Evolutionary conservation across 2,329 filamentous ascomycete genomes (phyloP), one percentile per base, ranked within the genome.

Genomic region (Verruconis gallopava): DNA sequence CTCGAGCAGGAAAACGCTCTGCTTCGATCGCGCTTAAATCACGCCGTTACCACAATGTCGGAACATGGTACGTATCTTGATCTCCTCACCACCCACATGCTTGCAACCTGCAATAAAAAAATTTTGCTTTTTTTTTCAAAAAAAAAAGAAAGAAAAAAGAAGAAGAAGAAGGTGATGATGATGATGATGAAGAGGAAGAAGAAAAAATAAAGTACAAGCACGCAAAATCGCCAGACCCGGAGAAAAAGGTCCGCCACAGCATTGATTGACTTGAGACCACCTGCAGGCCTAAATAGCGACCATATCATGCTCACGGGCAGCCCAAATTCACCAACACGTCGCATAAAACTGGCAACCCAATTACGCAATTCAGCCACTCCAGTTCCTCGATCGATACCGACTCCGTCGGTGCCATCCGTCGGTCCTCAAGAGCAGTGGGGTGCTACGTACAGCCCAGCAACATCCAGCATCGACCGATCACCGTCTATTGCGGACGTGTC

Each of bases 1-100:
- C 56, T 76, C 28, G 69, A 75, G 51, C 64, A 68, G 42, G 72
- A 76, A 51, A 70, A 72, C 46, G 59, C 60, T n/a, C 62, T 66
- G 36, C 57, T 75, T 33, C 66, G 68, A 44, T 60, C 62, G 40
- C 67, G 70, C 49, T 56, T 75, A 38, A 62, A 57, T 22, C 64
- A 67, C 45, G 60, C 63, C 18, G 57, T 64, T 9, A 60, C 63
- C 48, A 54, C 58, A 9, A 45, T 45, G 38, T 35, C 38, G 13
- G 46, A 48, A 12, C 21, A 39, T 22, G 37, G 44, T 44, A 40
- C 14, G 42, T 40, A n/a, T n/a, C n/a, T n/a, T n/a, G n/a, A n/a
- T n/a, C n/a, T n/a, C n/a, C n/a, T n/a, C n/a, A n/a, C n/a, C n/a
- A n/a, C n/a, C n/a, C n/a, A n/a, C n/a, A n/a, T n/a, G n/a, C n/a